A percentile compares a stretch with the other conserved stretches of the same genome.
These are phyloP conservation scores for Fonsecaea erecta DNA, from an alignment of 2,329 filamentous ascomycete genomes.

Conservation along the genomic window DNA sequence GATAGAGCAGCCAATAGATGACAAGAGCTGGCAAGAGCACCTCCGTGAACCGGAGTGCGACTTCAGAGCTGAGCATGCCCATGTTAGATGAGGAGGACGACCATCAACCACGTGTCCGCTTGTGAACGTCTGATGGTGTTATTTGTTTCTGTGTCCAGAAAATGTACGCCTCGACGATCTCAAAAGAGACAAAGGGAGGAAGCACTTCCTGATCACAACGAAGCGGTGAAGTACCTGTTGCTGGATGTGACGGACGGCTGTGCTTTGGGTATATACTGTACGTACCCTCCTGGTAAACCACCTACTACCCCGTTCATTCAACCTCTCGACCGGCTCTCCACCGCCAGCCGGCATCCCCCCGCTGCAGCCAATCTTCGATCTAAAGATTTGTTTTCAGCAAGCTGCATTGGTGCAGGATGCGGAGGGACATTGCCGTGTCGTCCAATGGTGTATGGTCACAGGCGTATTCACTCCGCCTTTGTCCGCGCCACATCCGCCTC, in stretches of 20 bases:
- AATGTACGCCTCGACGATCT: neutral
- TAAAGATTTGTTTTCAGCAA: slow-evolving; percentile 11
- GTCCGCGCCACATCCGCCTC: slow-evolving; percentile 3
- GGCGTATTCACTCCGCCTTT: slow-evolving; percentile 3
- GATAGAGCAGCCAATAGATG: slow-evolving; percentile 16
- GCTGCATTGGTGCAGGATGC: neutral
- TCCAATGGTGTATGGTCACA: neutral
- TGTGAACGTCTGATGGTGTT: neutral
- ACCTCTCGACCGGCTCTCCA: neutral
- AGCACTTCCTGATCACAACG: neutral
- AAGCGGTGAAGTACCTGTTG: slow-evolving; percentile 10
- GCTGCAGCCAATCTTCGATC: slow-evolving; percentile 10
- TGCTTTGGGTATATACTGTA: neutral
- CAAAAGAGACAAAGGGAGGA: neutral
- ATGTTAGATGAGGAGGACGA: neutral
- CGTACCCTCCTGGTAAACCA: neutral
- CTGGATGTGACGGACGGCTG: neutral
- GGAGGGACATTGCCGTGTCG: neutral
- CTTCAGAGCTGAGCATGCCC: slow-evolving; percentile 1
- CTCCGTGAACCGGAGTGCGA: neutral
- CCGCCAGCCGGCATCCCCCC: slow-evolving; percentile 11
- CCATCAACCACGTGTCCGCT: neutral
- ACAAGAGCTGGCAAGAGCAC: slow-evolving; percentile 6
- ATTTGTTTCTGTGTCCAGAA: neutral
- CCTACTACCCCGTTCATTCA: neutral